Evolutionary conservation across 306 rosid species (phyloP), one percentile per base, ranked within the genome.

Genomic region (Ochetophila trinervis): DNA sequence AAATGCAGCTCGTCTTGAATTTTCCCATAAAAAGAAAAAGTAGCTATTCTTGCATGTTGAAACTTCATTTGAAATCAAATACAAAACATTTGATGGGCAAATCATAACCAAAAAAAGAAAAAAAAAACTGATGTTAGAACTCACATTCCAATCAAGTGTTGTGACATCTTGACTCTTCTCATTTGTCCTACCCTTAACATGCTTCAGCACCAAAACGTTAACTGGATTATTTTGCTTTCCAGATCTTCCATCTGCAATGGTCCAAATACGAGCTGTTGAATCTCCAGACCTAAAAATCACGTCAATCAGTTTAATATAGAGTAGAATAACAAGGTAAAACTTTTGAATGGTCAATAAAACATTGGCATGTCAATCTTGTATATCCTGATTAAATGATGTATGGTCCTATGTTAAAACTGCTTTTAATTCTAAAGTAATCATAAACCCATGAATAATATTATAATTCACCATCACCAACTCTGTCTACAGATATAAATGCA

Each of bases 201-300:
- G 98, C 91, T 84, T 85, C 86, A 92, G 82, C 63, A 92, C 98
- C 76, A 89, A 68, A 51, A 81, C 95, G 57, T 78, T 78, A 23
- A 50, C 62, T 66, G 87, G 78, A 56, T 79, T 82, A 74, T 63
- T 83, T 68, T 82, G 85, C 8, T 78, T 61, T 58, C 78, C 78
- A 70, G 88, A 74, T 66, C 82, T 82, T 36, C 89, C 90, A 71
- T 89, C 96, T 1, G 82, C 75, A 66, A 92, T 82, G 40, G 83
- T 71, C 98, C 98, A 89, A 70, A 92, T 89, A 49, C 98, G 98
- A 80, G 98, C 98, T 15, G 98, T 92, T 1, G 98, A 89, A 74
- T 92, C 98, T 69, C 95, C 95, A 53, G 98, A 92, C 78, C 98
- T 92, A 32, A 69, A 72, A 54, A 63, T 16, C 24, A 61, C 65